These are phyloP conservation scores for Fonsecaea erecta DNA, from an alignment of 2,329 filamentous ascomycete species.

Conservation along the genomic window DNA sequence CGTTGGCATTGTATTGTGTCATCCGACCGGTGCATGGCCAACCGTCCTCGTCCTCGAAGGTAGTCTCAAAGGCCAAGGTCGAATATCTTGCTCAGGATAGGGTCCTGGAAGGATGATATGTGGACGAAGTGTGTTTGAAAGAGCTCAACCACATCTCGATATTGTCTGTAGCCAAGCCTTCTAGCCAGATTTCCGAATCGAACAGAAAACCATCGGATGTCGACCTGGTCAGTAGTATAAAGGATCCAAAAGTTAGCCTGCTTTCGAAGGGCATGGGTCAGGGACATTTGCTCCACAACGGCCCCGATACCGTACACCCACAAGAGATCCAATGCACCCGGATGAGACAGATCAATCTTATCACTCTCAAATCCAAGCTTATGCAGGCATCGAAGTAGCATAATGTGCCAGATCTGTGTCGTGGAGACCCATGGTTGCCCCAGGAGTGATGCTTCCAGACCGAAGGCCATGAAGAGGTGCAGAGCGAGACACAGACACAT, in stretches of 20 bases:
- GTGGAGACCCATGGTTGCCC: conserved; percentile 4
- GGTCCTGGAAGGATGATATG: conserved; percentile 10
- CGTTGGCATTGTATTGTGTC: background rate
- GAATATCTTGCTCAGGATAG: background rate
- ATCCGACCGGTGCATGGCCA: background rate
- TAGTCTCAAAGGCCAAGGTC: background rate
- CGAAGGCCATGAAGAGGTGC: conserved; percentile 1
- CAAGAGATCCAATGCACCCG: conserved; percentile 6
- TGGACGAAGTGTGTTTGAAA: conserved; percentile 2
- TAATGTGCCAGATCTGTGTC: conserved; percentile 15
- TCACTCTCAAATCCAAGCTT: conserved; percentile 19
- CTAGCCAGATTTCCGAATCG: conserved; percentile 4
- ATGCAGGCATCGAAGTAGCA: conserved; percentile 14
- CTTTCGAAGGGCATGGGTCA: conserved; percentile 1
- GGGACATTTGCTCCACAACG: conserved; percentile 5
- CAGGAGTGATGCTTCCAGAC: conserved; percentile 1
- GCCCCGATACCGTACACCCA: conserved; percentile 16
- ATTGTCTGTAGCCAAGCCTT: background rate
- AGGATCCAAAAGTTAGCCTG: background rate
- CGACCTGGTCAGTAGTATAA: conserved; percentile 2
- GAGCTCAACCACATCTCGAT: background rate
- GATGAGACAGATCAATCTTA: background rate
- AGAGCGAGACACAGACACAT: conserved; percentile 20
- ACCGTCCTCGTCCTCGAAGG: background rate
- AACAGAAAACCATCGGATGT: conserved; percentile 15